Evolutionary conservation across 345 rosid species (phyloP).

Genomic region (Dipteronia sinensis): DNA sequence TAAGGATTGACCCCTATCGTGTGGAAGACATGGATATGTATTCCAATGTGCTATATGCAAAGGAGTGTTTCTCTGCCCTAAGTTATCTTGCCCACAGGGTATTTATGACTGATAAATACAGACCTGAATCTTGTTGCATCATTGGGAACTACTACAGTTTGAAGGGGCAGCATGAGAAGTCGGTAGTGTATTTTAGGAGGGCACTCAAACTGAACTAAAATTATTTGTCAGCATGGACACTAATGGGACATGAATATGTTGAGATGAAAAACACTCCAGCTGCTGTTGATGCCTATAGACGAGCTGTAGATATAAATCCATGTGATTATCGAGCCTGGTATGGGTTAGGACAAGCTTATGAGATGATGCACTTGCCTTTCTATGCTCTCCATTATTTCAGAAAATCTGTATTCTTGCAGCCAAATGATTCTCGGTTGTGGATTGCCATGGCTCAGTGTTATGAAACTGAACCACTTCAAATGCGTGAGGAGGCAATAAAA

Average conservation of each 20-base stretch:
- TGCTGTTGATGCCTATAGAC: constrained; percentile 91
- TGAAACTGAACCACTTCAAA: constrained; percentile 79
- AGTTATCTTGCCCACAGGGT: constrained; percentile 95
- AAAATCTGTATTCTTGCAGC: constrained; percentile 88
- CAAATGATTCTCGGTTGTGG: constrained; percentile 92
- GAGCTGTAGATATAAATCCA: constrained; percentile 92
- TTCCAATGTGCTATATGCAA: constrained; percentile 91
- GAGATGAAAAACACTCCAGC: constrained; percentile 98
- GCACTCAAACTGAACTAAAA: constrained; percentile 93
- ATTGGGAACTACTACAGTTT: constrained; percentile 97
- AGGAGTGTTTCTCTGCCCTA: constrained; percentile 84
- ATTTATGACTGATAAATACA: constrained; percentile 81
- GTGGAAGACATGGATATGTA: constrained; percentile 98
- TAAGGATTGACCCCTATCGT: constrained; percentile 81
- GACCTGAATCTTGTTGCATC: constrained; percentile 97
- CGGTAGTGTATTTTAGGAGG: constrained; percentile 90
- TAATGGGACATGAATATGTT: constrained; percentile 95
- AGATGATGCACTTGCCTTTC: constrained; percentile 92
- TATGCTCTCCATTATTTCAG: constrained; percentile 95
- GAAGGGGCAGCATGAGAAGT: constrained; percentile 93
- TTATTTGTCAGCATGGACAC: constrained; percentile 94
- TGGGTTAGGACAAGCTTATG: constrained; percentile 95
- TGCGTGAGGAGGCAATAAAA: constrained; percentile 93
- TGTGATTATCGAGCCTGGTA: constrained; percentile 96
- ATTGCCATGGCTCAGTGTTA: constrained; percentile 98